phyloP scores from a whole-genome alignment of 225 moss, liverwort and hornwort genomes.

The Takakia lepidozioides region DNA sequence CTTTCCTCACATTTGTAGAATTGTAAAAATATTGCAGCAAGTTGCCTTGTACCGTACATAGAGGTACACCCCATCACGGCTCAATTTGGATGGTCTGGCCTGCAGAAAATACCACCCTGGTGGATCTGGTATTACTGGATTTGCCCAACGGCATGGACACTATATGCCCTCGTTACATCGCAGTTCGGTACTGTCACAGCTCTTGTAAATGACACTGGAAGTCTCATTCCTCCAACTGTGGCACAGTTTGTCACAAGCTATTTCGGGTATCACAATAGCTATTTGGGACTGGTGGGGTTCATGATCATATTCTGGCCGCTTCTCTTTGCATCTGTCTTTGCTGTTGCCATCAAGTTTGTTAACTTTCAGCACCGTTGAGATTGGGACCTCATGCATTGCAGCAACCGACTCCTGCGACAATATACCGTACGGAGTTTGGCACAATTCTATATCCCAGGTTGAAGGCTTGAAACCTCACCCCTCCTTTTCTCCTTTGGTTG shows the following conservation, averaged over 20 bases:
- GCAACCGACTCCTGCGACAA: no score
- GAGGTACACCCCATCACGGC: no score
- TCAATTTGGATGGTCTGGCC: no score
- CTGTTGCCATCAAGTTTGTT: slow-evolving; percentile 38
- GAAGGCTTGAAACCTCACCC: no score
- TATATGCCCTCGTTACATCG: slow-evolving; percentile 43
- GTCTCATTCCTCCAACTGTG: slow-evolving; percentile 6
- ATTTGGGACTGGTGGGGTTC: slow-evolving; percentile 27
- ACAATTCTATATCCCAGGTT: no score
- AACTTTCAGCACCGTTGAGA: slow-evolving; percentile 62
- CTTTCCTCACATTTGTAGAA: no score
- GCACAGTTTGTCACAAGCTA: slow-evolving; percentile 7
- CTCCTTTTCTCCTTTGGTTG: no score
- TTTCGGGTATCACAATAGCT: slow-evolving; percentile 38
- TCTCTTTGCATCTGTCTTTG: slow-evolving; percentile 28
- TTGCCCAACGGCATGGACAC: slow-evolving; percentile 59
- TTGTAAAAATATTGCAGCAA: no score
- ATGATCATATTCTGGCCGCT: slow-evolving; percentile 33
- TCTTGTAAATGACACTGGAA: no score
- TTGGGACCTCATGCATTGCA: no score
- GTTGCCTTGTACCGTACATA: no score
- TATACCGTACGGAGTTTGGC: no score
- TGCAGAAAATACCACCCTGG: slow-evolving; percentile 69
- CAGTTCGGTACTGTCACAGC: slow-evolving; percentile 38
- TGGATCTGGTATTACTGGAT: slow-evolving; percentile 90